phyloP scores from a whole-genome alignment of 805 yeast genomes.

The Candida mattraensis region DNA sequence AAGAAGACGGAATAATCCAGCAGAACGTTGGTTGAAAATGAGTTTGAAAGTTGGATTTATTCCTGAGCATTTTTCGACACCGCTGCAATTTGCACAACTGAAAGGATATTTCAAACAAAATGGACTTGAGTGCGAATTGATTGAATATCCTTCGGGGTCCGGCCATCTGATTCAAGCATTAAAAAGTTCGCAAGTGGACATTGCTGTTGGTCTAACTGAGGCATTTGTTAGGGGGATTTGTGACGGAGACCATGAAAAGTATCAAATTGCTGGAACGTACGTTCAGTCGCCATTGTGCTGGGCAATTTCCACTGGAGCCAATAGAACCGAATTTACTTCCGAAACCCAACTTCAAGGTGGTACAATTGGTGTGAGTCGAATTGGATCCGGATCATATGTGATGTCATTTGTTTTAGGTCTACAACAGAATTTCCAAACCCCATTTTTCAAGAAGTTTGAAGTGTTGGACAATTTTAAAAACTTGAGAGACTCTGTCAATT shows the following conservation, averaged over 20 bases:
- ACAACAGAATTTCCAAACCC: slow-evolving; percentile 51
- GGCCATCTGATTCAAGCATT: slow-evolving; percentile 82
- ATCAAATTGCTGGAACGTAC: slow-evolving; percentile 75
- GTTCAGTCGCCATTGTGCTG: slow-evolving; percentile 86
- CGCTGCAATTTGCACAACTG: slow-evolving; percentile 67
- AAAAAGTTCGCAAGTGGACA: slow-evolving; percentile 61
- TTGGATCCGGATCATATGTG: slow-evolving; percentile 89
- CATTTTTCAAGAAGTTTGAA: slow-evolving; percentile 54
- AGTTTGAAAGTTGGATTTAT: slow-evolving; percentile 69
- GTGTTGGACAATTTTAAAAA: slow-evolving; percentile 68
- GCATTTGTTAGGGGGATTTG: slow-evolving; percentile 85
- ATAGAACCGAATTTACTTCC: slow-evolving; percentile 53
- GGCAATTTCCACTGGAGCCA: slow-evolving; percentile 80
- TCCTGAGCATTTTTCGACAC: slow-evolving; percentile 92
- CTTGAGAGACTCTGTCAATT: slow-evolving; percentile 77
- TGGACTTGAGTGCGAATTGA: slow-evolving; percentile 56
- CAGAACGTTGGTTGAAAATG: slow-evolving; percentile 8
- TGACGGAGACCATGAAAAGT: slow-evolving; percentile 57
- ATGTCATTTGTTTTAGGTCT: slow-evolving; percentile 85
- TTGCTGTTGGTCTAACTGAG: slow-evolving; percentile 88
- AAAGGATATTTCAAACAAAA: slow-evolving; percentile 53
- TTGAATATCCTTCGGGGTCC: slow-evolving; percentile 81
- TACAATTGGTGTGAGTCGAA: slow-evolving; percentile 76
- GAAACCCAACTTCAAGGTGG: slow-evolving; percentile 54
- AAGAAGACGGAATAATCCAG: too few relatives aligned